Evolutionary conservation across 768 basidiomycete genomes (phyloP), one percentile per base, ranked within the genome.

Genomic region (Suillus placidus): DNA sequence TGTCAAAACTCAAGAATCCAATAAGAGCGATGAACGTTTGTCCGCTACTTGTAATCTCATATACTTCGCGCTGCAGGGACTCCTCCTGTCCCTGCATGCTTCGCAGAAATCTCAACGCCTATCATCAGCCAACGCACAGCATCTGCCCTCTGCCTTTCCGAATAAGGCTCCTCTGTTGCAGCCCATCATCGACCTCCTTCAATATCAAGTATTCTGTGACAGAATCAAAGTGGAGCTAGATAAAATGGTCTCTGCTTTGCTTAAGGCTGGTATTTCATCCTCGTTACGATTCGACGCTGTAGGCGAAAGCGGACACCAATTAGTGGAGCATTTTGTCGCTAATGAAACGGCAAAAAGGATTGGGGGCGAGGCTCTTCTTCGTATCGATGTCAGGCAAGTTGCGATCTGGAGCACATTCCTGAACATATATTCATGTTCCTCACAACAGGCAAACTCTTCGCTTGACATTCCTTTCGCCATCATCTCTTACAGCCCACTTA

Each of bases 401-500:
- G 61, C 10, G 52, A 13, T 32, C 12, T 60, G 42, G 18, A 61
- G 38, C 47, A 20, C 49, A 13, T 43, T n/a, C 20, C 10, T 14
- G 7, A 26, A 26, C 34, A n/a, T 45, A 20, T 60, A 12, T 23
- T 37, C 56, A 56, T 26, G 12, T 64, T n/a, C 20, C 12, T 42
- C 14, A 32, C 62, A 93, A 35, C 61, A 93, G 92, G 69, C 88
- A 91, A 68, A 88, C 89, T 0, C 74, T 94, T 57, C 88, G 91
- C 16, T 84, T 95, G 70, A 92, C 91, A 3, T 88, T 93, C 72
- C 71, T 82, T 23, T 88, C 93, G 0, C 93, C 93, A 18, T 93
- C 92, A 13, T 84, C 85, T 12, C 76, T 95, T 34, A 87, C 84
- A n/a, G 92, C 89, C 0, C 91, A 93, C 73, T 83, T 94, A 26